These are phyloP conservation scores for Adiantum capillusveneris DNA, from an alignment of 75 land plant species.

Conservation along the genomic window DNA sequence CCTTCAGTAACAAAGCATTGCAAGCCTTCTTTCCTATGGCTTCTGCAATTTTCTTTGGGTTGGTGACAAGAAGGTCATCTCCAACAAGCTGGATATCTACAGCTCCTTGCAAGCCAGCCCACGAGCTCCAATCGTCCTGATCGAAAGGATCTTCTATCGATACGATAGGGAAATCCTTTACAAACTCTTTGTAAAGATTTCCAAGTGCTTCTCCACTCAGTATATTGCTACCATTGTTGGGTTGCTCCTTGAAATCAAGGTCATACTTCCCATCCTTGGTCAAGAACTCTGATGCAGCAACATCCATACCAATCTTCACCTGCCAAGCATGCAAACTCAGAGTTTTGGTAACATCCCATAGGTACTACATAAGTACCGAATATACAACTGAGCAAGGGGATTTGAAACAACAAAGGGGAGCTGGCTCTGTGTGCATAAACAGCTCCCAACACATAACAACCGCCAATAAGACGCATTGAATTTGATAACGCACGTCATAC, in stretches of 20 bases:
- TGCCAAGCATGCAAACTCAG: no score
- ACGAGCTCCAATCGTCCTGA: slow-evolving; percentile 94
- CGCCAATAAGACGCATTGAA: no score
- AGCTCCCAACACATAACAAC: no score
- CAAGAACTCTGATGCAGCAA: slow-evolving; percentile 95
- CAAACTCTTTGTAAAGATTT: slow-evolving; percentile 75
- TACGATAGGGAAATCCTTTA: slow-evolving; percentile 85
- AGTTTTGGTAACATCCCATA: no score
- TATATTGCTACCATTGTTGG: slow-evolving; percentile 75
- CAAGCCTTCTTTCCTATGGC: slow-evolving; percentile 83
- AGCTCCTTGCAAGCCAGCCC: slow-evolving; percentile 60
- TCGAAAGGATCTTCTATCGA: slow-evolving; percentile 98
- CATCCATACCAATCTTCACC: slow-evolving; percentile 99
- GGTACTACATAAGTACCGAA: no score
- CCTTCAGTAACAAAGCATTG: slow-evolving; percentile 63
- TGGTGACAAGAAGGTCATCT: slow-evolving; percentile 91
- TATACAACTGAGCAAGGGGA: no score
- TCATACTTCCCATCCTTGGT: slow-evolving; percentile 78
- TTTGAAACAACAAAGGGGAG: no score
- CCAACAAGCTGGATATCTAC: slow-evolving; percentile 84
- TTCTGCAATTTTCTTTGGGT: slow-evolving; percentile 80
- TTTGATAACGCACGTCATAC: no score
- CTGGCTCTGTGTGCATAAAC: no score
- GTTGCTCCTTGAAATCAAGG: slow-evolving; percentile 80
- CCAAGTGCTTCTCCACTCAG: slow-evolving; percentile 54